phyloP scores from a whole-genome alignment of 2,329 filamentous ascomycete genomes.

The Xylaria sp. region DNA sequence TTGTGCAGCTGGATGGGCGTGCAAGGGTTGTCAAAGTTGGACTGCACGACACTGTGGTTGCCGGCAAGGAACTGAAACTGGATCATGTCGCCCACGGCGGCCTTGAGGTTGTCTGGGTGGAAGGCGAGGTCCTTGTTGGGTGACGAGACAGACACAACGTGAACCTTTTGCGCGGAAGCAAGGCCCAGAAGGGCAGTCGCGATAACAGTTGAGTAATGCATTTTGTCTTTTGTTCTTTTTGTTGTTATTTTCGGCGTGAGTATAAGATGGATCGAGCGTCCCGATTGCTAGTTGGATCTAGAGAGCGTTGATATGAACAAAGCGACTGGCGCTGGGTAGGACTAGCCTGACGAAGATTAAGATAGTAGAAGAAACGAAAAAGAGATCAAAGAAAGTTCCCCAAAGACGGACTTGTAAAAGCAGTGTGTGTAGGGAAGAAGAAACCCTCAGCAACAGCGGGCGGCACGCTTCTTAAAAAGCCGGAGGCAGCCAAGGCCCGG shows the following conservation, averaged over 20 bases:
- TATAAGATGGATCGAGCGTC: slow-evolving; percentile 25
- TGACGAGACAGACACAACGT: slow-evolving; percentile 69
- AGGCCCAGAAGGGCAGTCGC: slow-evolving; percentile 53
- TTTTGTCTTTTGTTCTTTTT: slow-evolving; percentile 46
- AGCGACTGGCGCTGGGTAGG: slow-evolving; percentile 55
- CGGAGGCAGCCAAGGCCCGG: slow-evolving; percentile 33
- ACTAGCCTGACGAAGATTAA: slow-evolving; percentile 50
- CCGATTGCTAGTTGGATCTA: slow-evolving; percentile 35
- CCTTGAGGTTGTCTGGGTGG: slow-evolving; percentile 69
- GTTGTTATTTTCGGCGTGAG: slow-evolving; percentile 1
- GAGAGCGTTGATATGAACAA: slow-evolving; percentile 37
- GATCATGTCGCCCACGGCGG: slow-evolving; percentile 65
- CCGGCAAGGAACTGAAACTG: slow-evolving; percentile 70
- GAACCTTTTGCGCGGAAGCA: slow-evolving; percentile 51
- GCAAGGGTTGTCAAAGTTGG: slow-evolving; percentile 74
- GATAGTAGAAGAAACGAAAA: slow-evolving; percentile 14
- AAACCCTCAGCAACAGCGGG: slow-evolving; percentile 36
- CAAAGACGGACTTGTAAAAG: slow-evolving; percentile 26
- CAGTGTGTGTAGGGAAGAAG: slow-evolving; percentile 37
- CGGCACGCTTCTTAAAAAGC: slow-evolving; percentile 52
- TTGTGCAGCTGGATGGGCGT: slow-evolving; percentile 58
- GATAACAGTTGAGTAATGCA: slow-evolving; percentile 57
- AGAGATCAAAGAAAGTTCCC: slow-evolving; percentile 31
- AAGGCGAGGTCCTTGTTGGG: slow-evolving; percentile 64
- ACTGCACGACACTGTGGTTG: slow-evolving; percentile 83